Evolutionary conservation across 345 rosid species (phyloP), one percentile per base, ranked within the genome.

Genomic region (Lepidium aucheri): DNA sequence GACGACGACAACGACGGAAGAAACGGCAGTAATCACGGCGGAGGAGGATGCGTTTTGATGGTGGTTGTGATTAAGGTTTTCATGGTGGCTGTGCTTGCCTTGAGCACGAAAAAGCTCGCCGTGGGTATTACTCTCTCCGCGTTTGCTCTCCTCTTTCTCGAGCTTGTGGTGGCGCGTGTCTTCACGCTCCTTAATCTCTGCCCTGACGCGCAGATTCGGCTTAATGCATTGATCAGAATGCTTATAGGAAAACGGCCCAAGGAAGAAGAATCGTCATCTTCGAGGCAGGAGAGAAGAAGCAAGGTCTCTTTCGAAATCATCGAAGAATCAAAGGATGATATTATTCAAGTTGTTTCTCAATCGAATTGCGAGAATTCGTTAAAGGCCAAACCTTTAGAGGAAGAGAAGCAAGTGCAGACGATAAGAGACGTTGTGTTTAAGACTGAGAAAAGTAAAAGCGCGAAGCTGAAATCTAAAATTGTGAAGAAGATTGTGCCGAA

Each of bases 51-150:
- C 8, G 50, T 66, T 46, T 69, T 84, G 0, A 43, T 32, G 59
- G 76, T 69, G 22, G 76, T 75, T 10, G 64, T 78, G 54, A 5
- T 73, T 10, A 83, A 78, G 82, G 43, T 85, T 7, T 73, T 84
- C 28, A 41, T 82, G 58, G 83, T 79, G 67, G 75, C 79, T 62
- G 78, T 81, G 49, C 73, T 89, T 30, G 89, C 86, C 17, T 73
- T 86, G 61, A 79, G 90, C 57, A 74, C 81, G 38, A 82, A 71
- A 41, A 73, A 64, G 55, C 73, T 91, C 12, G 82, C 79, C 54
- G 62, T 84, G 8, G 91, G 85, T 24, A 66, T 91, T 10, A 86
- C 87, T 39, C 32, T 78, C 80, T 86, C 89, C 11, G 87, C 96
- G 13, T 80, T 83, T 26, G 20, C 75, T 0, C 87, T 91, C 11